These are phyloP conservation scores for Geotrichum carabidarum DNA, from an alignment of 1,139 yeast species.

Conservation along the genomic window DNA sequence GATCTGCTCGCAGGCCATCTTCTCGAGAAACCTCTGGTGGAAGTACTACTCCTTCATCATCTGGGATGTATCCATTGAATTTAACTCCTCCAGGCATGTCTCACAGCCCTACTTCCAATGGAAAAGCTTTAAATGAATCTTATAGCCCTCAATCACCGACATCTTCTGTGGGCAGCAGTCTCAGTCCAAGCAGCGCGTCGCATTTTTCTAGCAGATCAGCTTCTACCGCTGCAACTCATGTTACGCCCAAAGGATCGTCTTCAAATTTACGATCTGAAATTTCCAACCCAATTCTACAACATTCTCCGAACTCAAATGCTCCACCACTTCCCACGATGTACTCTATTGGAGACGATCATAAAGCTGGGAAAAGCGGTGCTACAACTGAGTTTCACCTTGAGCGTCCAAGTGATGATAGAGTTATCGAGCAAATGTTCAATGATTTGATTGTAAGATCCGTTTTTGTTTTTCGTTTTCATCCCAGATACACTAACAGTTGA, in stretches of 20 bases:
- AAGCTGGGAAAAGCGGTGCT: conserved; percentile 1
- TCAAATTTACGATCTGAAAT: conserved; percentile 14
- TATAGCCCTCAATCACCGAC: conserved; percentile 11
- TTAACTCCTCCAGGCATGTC: background rate
- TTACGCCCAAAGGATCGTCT: conserved; percentile 12
- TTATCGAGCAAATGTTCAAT: conserved; percentile 37
- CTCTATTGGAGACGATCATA: conserved; percentile 7
- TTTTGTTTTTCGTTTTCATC: background rate
- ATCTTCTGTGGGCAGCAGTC: conserved; percentile 2
- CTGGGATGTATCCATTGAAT: conserved; percentile 2
- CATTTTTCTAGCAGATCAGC: conserved; percentile 8
- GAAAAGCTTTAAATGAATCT: conserved; percentile 4
- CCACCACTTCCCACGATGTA: conserved; percentile 7
- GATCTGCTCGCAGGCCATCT: conserved; percentile 11
- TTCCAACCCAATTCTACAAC: conserved; percentile 9
- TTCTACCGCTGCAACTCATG: conserved; percentile 11
- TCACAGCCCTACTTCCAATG: background rate
- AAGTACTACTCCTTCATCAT: background rate
- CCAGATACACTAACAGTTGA: background rate
- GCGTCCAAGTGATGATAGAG: conserved; percentile 32
- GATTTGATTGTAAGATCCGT: conserved; percentile 32
- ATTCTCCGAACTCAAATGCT: background rate
- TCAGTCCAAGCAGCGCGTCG: conserved; percentile 12
- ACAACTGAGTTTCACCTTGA: conserved; percentile 7
- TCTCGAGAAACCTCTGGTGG: conserved; percentile 13